These are phyloP conservation scores for Vanilla planifolia DNA, from an alignment of 106 monocot genomes.

Conservation along the genomic window DNA sequence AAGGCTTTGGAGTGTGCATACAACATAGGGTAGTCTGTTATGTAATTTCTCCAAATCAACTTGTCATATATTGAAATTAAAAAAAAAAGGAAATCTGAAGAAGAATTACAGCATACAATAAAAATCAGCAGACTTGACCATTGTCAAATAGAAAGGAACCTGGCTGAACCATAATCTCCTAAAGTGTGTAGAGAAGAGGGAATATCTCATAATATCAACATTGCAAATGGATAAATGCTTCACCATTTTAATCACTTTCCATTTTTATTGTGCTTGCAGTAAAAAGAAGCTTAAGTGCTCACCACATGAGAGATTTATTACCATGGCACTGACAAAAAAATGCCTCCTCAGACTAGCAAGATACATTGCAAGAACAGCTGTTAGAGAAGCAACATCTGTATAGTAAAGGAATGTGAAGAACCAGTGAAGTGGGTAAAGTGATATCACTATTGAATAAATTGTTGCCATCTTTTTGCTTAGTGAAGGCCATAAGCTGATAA, in stretches of 20 bases:
- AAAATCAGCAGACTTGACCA: too few relatives aligned
- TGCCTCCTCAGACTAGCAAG: conserved; percentile 59
- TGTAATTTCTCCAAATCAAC: too few relatives aligned
- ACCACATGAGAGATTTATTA: conserved; percentile 18
- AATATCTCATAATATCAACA: too few relatives aligned
- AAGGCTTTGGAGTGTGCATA: too few relatives aligned
- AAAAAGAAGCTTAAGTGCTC: neutral
- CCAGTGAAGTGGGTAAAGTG: conserved; percentile 88
- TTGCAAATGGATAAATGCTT: too few relatives aligned
- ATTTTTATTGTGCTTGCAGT: neutral
- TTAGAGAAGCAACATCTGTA: conserved; percentile 87
- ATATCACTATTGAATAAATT: conserved; percentile 36
- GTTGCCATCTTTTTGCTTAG: conserved; percentile 45
- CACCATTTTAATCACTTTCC: neutral
- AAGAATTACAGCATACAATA: too few relatives aligned
- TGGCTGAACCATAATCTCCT: too few relatives aligned
- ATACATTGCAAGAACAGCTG: conserved; percentile 81
- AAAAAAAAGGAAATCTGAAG: too few relatives aligned
- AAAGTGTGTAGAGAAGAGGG: too few relatives aligned
- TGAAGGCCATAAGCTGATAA: conserved; percentile 53
- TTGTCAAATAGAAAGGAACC: too few relatives aligned
- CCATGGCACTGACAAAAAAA: conserved; percentile 67
- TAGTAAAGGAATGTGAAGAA: conserved; percentile 97
- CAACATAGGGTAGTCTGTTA: too few relatives aligned
- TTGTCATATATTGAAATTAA: too few relatives aligned